A percentile compares a stretch with the other conserved stretches of the same genome.
Evolutionary conservation across 1,139 yeast species (phyloP).

Genomic region (Pneumocystis sp.): DNA sequence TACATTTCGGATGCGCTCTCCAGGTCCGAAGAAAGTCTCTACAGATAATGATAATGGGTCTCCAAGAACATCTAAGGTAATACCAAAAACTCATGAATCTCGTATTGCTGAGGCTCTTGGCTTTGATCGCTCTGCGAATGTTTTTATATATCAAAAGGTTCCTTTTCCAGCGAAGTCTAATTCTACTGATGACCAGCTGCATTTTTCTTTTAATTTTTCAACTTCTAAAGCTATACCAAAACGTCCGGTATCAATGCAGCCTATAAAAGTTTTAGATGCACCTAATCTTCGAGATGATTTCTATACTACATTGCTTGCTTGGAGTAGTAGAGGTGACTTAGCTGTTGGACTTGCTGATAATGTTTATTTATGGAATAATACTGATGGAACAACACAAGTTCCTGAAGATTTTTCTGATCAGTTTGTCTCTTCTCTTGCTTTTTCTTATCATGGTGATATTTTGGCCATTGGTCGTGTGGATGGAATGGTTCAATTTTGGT

Average conservation of each 20-base stretch:
- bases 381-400: constrained; percentile 18
- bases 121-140: neutral
- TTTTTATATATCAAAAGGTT: neutral
- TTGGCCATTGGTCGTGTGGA: constrained; percentile 46
- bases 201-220: neutral
- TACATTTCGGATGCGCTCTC: neutral
- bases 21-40: neutral
- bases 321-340: constrained; percentile 40
- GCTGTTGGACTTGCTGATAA: constrained; percentile 55
- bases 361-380: constrained; percentile 53
- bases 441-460: constrained; percentile 31
- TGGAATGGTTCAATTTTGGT: constrained; percentile 34
- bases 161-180: neutral
- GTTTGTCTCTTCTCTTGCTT: constrained; percentile 40
- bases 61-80: neutral
- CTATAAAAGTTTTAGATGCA: constrained; percentile 44
- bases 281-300: constrained; percentile 67
- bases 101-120: neutral
- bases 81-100: neutral
- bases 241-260: constrained; percentile 5
- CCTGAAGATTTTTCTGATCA: constrained; percentile 14
- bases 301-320: constrained; percentile 61
- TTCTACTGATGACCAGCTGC: neutral
- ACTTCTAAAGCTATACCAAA: neutral
- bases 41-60: neutral